Evolutionary conservation across 306 rosid genomes (phyloP).

Genomic region (Nissolia schottii): DNA sequence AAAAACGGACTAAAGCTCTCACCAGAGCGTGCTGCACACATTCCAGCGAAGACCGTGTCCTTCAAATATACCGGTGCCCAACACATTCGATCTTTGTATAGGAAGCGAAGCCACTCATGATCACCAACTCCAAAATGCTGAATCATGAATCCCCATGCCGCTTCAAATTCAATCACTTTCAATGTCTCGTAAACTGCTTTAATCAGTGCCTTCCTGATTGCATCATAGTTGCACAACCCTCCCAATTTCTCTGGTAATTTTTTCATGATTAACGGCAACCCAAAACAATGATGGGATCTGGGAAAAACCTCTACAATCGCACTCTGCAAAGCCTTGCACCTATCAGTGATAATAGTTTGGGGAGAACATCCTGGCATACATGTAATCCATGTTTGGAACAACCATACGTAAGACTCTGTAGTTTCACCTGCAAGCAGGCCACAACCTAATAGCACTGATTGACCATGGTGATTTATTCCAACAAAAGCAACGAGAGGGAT

Average conservation of each 20-base stretch:
- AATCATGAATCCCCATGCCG: conserved; percentile 83
- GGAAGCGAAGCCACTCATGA: conserved; percentile 84
- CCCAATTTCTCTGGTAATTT: conserved; percentile 87
- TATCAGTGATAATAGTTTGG: conserved; percentile 76
- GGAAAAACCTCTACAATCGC: conserved; percentile 71
- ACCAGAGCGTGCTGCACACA: conserved; percentile 57
- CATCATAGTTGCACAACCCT: conserved; percentile 77
- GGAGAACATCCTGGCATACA: conserved; percentile 65
- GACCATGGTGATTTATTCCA: conserved; percentile 89
- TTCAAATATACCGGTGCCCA: conserved; percentile 88
- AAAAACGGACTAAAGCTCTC: conserved; percentile 73
- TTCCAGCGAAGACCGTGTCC: conserved; percentile 72
- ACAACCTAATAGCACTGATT: conserved; percentile 75
- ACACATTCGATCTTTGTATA: conserved; percentile 71
- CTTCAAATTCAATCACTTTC: conserved; percentile 88
- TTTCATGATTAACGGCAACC: conserved; percentile 82
- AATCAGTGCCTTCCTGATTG: conserved; percentile 60
- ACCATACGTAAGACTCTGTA: conserved; percentile 67
- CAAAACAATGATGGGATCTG: conserved; percentile 68
- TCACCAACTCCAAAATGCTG: conserved; percentile 69
- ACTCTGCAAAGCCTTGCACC: conserved; percentile 67
- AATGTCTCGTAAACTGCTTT: conserved; percentile 79
- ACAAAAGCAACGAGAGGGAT: conserved; percentile 86
- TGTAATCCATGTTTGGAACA: conserved; percentile 76
- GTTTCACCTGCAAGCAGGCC: conserved; percentile 87